A percentile compares a stretch with the other conserved stretches of the same genome.
Evolutionary conservation across 139 green algal genomes (phyloP).

Genomic region (Auxenochlorella pyrenoidosa): DNA sequence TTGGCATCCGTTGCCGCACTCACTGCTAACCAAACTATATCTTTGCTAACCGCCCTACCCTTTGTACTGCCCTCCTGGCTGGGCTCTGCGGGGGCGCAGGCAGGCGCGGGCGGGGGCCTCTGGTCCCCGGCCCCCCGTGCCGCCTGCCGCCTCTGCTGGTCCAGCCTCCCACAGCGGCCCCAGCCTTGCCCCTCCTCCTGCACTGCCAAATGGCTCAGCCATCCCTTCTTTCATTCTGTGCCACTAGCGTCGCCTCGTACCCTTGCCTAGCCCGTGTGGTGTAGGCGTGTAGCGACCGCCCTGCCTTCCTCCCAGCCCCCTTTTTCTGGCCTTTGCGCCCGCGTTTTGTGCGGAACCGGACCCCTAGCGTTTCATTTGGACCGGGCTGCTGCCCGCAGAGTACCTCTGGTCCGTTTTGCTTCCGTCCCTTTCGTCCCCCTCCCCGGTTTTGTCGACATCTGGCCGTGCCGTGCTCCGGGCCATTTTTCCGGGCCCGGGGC

Average conservation of each 20-base stretch:
- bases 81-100: neutral
- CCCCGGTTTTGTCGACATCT: neutral
- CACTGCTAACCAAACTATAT: neutral
- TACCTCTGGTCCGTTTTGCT: neutral
- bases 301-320: neutral
- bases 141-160: neutral
- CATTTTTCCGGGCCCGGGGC: neutral
- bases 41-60: neutral
- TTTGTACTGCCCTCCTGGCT: neutral
- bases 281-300: neutral
- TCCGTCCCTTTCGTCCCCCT: too few relatives aligned
- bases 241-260: neutral
- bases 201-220: neutral
- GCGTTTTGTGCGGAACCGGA: neutral
- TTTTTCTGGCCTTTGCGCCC: neutral
- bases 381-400: neutral
- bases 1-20: neutral
- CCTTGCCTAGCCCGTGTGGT: neutral
- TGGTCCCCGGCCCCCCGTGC: neutral
- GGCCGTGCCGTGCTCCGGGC: neutral
- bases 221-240: conserved; percentile 2
- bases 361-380: conserved; percentile 5
- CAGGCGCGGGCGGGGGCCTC: neutral
- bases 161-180: neutral
- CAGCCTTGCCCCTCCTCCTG: neutral